A percentile compares a stretch with the other conserved stretches of the same genome.
Evolutionary conservation across 768 basidiomycete species (phyloP).

Genomic region (Amanita subjunquillea): DNA sequence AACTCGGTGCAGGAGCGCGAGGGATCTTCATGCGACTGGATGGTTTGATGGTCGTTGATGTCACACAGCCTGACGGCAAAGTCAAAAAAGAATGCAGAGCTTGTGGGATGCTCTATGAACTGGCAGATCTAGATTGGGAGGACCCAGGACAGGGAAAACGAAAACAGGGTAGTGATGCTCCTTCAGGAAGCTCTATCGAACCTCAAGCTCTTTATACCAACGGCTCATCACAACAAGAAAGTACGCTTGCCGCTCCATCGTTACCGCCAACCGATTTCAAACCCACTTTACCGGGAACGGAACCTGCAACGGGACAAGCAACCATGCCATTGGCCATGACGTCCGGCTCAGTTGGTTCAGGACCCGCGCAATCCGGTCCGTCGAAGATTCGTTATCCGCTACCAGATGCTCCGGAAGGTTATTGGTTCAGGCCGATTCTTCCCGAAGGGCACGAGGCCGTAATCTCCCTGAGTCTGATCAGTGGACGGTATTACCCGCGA

Average conservation of each 20-base stretch:
- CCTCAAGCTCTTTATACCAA: neutral
- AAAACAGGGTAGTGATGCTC: neutral
- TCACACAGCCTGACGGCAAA: constrained; percentile 27
- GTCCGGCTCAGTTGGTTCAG: neutral
- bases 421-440: constrained; percentile 60
- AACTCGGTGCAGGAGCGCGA: constrained; percentile 44
- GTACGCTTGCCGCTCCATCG: neutral
- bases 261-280: neutral
- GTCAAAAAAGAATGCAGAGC: constrained; percentile 51
- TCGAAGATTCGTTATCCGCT: constrained; percentile 23
- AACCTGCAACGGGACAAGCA: neutral
- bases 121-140: constrained; percentile 69
- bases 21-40: constrained; percentile 68
- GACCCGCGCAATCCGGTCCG: neutral
- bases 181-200: neutral
- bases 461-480: constrained; percentile 58
- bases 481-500: constrained; percentile 74
- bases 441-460: constrained; percentile 51
- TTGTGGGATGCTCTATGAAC: constrained; percentile 69
- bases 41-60: constrained; percentile 54
- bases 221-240: neutral
- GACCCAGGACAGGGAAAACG: constrained; percentile 18
- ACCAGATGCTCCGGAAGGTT: constrained; percentile 59
- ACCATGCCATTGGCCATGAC: neutral
- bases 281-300: neutral